Percentiles rank a stretch among this genome's conserved stretches.
Evolutionary conservation across 139 green algal genomes (phyloP).

Genomic region (Chlamydomonas applanata): DNA sequence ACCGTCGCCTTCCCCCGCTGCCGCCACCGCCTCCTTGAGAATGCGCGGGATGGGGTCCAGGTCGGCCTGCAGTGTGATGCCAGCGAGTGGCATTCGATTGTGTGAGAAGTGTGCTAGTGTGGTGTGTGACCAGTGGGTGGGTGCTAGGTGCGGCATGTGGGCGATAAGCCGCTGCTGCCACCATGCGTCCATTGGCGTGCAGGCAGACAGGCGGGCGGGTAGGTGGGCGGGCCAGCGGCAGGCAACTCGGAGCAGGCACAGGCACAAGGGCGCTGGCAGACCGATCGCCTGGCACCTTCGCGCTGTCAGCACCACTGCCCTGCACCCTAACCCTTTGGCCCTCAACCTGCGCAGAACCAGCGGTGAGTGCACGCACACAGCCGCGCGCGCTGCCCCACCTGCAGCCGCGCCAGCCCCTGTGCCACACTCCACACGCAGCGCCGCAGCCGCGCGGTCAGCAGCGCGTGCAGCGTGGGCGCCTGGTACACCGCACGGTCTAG

Average conservation of each 20-base stretch:
- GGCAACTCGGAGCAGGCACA: too few relatives aligned
- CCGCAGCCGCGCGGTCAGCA: slow-evolving; percentile 54
- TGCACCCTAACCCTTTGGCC: not conserved
- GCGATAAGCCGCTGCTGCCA: too few relatives aligned
- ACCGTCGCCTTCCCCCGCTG: too few relatives aligned
- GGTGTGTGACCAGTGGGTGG: not conserved
- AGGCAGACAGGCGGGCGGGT: too few relatives aligned
- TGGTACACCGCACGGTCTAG: slow-evolving; percentile 69
- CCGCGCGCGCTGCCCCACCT: slow-evolving; percentile 7
- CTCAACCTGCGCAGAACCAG: too few relatives aligned
- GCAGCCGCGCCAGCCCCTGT: slow-evolving; percentile 42
- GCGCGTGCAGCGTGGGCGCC: slow-evolving; percentile 71
- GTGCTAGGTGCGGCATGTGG: too few relatives aligned
- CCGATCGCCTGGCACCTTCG: too few relatives aligned
- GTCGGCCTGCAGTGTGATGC: slow-evolving; percentile 45
- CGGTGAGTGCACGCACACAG: not conserved
- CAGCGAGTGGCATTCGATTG: too few relatives aligned
- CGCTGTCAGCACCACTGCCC: not conserved
- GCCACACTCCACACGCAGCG: slow-evolving; percentile 47
- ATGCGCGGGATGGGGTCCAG: slow-evolving; percentile 48
- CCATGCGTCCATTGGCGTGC: too few relatives aligned
- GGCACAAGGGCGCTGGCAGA: too few relatives aligned
- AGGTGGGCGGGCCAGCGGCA: too few relatives aligned
- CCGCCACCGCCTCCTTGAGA: not conserved
- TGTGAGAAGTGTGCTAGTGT: too few relatives aligned